These are phyloP conservation scores for Talaromyces rugulosus DNA, from an alignment of 2,329 filamentous ascomycete genomes.

Conservation along the genomic window DNA sequence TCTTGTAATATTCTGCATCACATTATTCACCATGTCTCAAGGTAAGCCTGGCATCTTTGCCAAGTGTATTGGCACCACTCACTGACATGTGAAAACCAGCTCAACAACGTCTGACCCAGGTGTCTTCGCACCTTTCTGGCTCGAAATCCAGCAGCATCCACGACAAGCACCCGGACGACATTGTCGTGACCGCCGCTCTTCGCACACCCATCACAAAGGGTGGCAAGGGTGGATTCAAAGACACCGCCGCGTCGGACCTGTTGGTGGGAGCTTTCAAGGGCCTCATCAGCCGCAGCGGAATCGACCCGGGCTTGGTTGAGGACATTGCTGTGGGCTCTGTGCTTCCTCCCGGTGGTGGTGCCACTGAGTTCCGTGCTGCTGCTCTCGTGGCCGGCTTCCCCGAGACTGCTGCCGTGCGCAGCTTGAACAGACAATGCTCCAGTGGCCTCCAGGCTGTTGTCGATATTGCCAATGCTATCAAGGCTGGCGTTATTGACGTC, in stretches of 20 bases:
- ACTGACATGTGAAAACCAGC: conserved; percentile 34
- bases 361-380: conserved; percentile 94
- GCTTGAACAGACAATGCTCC: conserved; percentile 90
- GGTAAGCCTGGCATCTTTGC: conserved; percentile 22
- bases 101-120: conserved; percentile 56
- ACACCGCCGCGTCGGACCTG: conserved; percentile 81
- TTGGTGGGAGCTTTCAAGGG: conserved; percentile 78
- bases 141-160: conserved; percentile 20
- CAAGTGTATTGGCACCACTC: neutral
- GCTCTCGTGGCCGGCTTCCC: conserved; percentile 88
- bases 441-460: conserved; percentile 88
- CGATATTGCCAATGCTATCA: conserved; percentile 91
- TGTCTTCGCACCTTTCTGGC: conserved; percentile 52
- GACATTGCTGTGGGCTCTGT: conserved; percentile 91
- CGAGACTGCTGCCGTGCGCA: conserved; percentile 75
- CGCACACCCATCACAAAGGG: conserved; percentile 90
- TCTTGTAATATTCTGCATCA: neutral
- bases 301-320: conserved; percentile 83
- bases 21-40: conserved; percentile 36
- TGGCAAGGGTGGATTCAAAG: conserved; percentile 92
- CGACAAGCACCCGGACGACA: conserved; percentile 57
- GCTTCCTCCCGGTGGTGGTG: conserved; percentile 85
- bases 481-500: conserved; percentile 86
- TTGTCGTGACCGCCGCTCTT: conserved; percentile 89
- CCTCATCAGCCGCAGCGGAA: conserved; percentile 77